Conservation (phyloP, 2,329 filamentous ascomycete genomes). For the Corynespora cassiicola region DNA sequence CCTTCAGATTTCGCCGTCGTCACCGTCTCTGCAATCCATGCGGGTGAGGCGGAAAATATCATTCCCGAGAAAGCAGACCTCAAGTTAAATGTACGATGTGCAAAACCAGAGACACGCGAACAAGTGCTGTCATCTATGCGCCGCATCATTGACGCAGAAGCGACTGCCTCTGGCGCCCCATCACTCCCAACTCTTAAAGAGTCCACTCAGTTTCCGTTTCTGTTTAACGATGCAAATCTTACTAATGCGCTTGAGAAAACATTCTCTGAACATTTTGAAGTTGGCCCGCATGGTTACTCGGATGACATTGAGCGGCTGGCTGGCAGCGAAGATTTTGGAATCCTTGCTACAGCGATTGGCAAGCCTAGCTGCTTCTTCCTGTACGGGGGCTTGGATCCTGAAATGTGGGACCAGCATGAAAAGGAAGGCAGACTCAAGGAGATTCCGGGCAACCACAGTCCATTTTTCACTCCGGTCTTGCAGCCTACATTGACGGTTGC, state of each 20-base stretch:
- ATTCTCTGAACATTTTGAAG: constrained; percentile 56
- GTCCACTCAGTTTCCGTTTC: constrained; percentile 53
- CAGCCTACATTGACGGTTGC: constrained; percentile 64
- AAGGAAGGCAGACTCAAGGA: constrained; percentile 54
- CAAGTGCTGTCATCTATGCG: constrained; percentile 56
- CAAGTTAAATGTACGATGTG: constrained; percentile 61
- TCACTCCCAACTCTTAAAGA: constrained; percentile 52
- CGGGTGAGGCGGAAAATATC: constrained; percentile 66
- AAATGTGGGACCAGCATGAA: constrained; percentile 58
- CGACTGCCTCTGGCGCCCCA: constrained; percentile 54
- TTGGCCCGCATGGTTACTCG: constrained; percentile 37
- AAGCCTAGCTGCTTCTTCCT: constrained; percentile 63
- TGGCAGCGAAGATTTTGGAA: constrained; percentile 66
- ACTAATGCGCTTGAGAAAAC: constrained; percentile 50
- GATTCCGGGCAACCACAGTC: constrained; percentile 66
- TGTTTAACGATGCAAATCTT: constrained; percentile 58
- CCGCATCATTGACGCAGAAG: constrained; percentile 64
- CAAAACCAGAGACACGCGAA: constrained; percentile 53
- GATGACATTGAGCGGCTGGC: constrained; percentile 49
- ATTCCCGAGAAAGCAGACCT: constrained; percentile 63
- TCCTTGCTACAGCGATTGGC: constrained; percentile 58
- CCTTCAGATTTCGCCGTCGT: constrained; percentile 63
- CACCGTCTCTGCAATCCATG: constrained; percentile 65
- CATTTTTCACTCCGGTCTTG: constrained; percentile 65
- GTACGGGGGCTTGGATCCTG: constrained; percentile 60